Evolutionary conservation across 2,329 filamentous ascomycete species (phyloP).

Genomic region (Trichoderma harzianum): DNA sequence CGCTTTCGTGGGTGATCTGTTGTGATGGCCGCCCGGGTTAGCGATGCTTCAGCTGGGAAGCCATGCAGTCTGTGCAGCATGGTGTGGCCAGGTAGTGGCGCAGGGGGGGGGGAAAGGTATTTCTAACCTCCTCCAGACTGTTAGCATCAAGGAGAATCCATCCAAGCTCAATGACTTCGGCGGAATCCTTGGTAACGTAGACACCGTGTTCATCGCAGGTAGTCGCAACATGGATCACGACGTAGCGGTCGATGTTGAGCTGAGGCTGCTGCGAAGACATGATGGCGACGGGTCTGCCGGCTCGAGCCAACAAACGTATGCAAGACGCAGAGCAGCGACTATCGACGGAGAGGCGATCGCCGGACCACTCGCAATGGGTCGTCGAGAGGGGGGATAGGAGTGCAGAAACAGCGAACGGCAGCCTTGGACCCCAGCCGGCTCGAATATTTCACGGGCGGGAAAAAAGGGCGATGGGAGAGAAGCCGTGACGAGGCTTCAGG

Average conservation of each 20-base stretch:
- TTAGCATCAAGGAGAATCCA: constrained; percentile 96
- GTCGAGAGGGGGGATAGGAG: constrained; percentile 22
- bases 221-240: constrained; percentile 97
- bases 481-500: constrained; percentile 27
- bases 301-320: constrained; percentile 23
- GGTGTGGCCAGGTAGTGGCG: constrained; percentile 16
- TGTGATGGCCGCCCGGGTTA: constrained; percentile 19
- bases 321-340: constrained; percentile 13
- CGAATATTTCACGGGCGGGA: constrained; percentile 22
- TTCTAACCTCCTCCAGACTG: constrained; percentile 82
- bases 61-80: constrained; percentile 8
- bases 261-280: constrained; percentile 48
- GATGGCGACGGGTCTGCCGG: constrained; percentile 25
- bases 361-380: constrained; percentile 18
- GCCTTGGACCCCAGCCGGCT: constrained; percentile 38
- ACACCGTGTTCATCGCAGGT: constrained; percentile 99
- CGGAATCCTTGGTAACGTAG: constrained; percentile 98
- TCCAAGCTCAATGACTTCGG: constrained; percentile 97
- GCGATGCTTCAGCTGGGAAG: constrained; percentile 9
- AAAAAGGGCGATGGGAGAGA: constrained; percentile 24
- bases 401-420: constrained; percentile 30
- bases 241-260: constrained; percentile 86
- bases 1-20: constrained; percentile 90
- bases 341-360: constrained; percentile 19
- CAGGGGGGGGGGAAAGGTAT: constrained; percentile 13